Evolutionary conservation across 352 stramenopile species (phyloP).

Genomic region (Phytopythium vexans): DNA sequence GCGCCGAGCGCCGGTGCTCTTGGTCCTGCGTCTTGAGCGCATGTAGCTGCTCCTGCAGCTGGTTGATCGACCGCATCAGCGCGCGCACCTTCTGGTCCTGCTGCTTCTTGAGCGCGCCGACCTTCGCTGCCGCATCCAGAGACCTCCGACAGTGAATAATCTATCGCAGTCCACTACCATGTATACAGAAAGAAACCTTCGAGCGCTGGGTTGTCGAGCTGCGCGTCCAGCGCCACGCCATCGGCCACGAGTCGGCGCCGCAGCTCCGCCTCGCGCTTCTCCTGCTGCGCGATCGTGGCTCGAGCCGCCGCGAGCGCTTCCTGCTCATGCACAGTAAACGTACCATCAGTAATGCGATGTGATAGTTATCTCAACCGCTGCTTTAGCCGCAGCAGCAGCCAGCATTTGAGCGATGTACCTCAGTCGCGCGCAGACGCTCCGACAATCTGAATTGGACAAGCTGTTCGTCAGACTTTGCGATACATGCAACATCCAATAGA

Average conservation of each 20-base stretch:
- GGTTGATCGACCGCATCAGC: slow-evolving; percentile 84
- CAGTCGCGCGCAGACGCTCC: slow-evolving; percentile 48
- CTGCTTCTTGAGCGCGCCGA: slow-evolving; percentile 61
- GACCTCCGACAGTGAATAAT: not conserved
- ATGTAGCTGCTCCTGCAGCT: slow-evolving; percentile 77
- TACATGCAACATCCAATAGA: too few species aligned
- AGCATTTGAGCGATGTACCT: slow-evolving; percentile 17
- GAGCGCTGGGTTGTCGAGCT: slow-evolving; percentile 29
- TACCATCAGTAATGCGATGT: not conserved
- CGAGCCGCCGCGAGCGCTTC: slow-evolving; percentile 48
- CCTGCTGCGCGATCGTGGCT: slow-evolving; percentile 55
- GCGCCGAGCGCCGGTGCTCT: slow-evolving; percentile 78
- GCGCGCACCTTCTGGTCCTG: slow-evolving; percentile 77
- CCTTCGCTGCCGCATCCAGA: slow-evolving; percentile 33
- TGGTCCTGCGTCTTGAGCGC: slow-evolving; percentile 77
- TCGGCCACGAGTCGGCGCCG: slow-evolving; percentile 42
- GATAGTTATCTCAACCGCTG: not conserved
- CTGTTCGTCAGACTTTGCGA: not conserved
- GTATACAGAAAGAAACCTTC: slow-evolving; percentile 24
- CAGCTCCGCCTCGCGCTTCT: slow-evolving; percentile 60
- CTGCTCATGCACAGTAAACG: slow-evolving; percentile 15
- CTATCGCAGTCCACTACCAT: not conserved
- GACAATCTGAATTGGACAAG: slow-evolving; percentile 22
- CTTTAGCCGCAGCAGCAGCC: too few species aligned
- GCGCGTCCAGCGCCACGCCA: slow-evolving; percentile 27